Percentiles rank a stretch among this genome's conserved stretches.
These are phyloP conservation scores for Alternaria sp. DNA, from an alignment of 2,329 filamentous ascomycete species.

Conservation along the genomic window DNA sequence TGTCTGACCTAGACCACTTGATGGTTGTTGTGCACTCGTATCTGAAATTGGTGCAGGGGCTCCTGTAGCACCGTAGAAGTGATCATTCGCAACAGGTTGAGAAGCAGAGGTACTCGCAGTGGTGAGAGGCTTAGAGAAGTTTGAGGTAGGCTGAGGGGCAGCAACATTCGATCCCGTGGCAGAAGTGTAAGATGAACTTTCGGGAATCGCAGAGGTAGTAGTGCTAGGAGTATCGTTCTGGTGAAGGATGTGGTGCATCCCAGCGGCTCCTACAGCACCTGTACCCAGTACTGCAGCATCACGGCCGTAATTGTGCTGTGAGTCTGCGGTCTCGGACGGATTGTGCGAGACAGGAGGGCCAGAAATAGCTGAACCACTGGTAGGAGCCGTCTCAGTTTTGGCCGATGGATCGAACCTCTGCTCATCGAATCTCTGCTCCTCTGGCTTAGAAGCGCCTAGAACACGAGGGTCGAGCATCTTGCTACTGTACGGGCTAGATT, in stretches of 20 bases:
- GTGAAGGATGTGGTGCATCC: neutral
- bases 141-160: conserved; percentile 1
- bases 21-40: neutral
- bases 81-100: neutral
- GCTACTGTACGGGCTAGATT: conserved; percentile 34
- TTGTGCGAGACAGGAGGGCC: conserved; percentile 9
- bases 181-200: neutral
- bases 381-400: conserved; percentile 8
- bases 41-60: conserved; percentile 12
- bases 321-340: conserved; percentile 4
- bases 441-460: conserved; percentile 17
- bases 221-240: conserved; percentile 5
- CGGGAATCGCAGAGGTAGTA: conserved; percentile 6
- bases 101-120: neutral
- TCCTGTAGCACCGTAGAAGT: conserved; percentile 16
- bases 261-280: neutral
- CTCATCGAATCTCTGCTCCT: conserved; percentile 25
- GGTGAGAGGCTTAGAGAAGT: conserved; percentile 5
- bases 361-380: conserved; percentile 12
- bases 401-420: conserved; percentile 29
- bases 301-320: conserved; percentile 33
- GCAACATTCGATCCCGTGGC: neutral
- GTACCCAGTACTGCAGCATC: conserved; percentile 15
- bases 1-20: neutral
- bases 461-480: conserved; percentile 38